Base-by-base conservation (phyloP, 2,329 filamentous ascomycete genomes). In the Fusarium napiforme region DNA sequence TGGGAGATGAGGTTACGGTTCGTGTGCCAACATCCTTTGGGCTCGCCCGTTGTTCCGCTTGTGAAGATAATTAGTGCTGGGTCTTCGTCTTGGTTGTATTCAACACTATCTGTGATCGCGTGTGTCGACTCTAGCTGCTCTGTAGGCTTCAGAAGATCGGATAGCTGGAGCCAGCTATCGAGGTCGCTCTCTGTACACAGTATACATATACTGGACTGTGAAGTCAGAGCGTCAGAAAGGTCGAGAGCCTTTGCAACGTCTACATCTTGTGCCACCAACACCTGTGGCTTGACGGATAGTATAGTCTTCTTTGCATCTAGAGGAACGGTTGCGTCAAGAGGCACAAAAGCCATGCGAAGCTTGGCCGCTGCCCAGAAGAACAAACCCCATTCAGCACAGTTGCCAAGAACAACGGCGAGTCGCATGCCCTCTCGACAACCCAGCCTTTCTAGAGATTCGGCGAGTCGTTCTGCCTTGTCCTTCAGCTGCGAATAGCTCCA, bases 21-120 rank as follows among this genome's bases (percentile, higher is more conserved):
- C 10, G 83, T 84, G 67, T 85, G 81, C 19, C 80, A 79, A 64
- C 84, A 86, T 53, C 82, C 84, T 72, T 87, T 87, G 9, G 85
- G 84, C 1, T 81, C 75, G 10, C 83, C 84, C 1, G 85, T 86
- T n/a, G 85, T 87, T 26, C 85, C 85, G 70, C 85, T 86, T 26
- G 85, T 87, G 75, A 87, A 87, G 37, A 86, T 78, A 53, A 87
- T 82, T 46, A 86, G 78, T 9, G 81, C 81, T 11, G 75, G 79
- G 55, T 80, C 77, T 9, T 71, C 39, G 37, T 74, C 59, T 19
- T 55, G 23, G 39, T 39, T 50, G 15, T 58, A 40, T 16, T 43
- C 14, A 19, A 30, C 26, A 15, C 26, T 19, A 1, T 69, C 36
- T 23, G 30, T 32, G 15, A 32, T 40, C 14, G 36, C 40, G 9